Evolutionary conservation across 1,139 yeast genomes (phyloP).

Genomic region (Candida anutae): DNA sequence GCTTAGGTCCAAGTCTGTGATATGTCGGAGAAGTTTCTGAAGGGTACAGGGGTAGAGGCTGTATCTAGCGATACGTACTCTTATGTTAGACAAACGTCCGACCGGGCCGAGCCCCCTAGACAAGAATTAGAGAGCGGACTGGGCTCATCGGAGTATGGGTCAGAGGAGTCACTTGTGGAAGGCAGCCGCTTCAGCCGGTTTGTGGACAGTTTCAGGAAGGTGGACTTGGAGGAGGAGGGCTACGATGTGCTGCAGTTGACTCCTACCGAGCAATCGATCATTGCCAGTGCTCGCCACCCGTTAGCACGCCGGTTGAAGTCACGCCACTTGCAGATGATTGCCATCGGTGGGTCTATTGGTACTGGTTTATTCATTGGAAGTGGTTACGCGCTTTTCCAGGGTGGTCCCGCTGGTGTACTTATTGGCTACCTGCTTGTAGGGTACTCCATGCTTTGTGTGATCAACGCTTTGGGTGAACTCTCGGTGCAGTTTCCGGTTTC

Average conservation of each 20-base stretch:
- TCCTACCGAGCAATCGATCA: slow-evolving; percentile 28
- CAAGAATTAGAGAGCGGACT: too few species aligned
- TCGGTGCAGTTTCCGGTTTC: slow-evolving; percentile 14
- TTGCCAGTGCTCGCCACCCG: slow-evolving; percentile 20
- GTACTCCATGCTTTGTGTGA: slow-evolving; percentile 13
- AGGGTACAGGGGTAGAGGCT: too few species aligned
- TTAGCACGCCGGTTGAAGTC: slow-evolving; percentile 9
- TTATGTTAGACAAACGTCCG: too few species aligned
- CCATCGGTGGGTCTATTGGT: not conserved
- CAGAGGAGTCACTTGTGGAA: slow-evolving; percentile 4
- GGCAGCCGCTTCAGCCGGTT: slow-evolving; percentile 15
- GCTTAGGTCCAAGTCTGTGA: too few species aligned
- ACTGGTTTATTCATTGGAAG: not conserved
- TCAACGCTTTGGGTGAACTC: slow-evolving; percentile 16
- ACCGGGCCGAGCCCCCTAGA: not conserved
- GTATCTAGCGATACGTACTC: too few species aligned
- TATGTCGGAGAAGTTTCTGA: too few species aligned
- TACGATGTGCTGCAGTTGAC: slow-evolving; percentile 20
- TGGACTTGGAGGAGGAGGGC: slow-evolving; percentile 33
- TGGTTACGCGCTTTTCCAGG: slow-evolving; percentile 2
- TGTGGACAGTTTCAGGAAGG: slow-evolving; percentile 33
- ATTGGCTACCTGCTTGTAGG: slow-evolving; percentile 16
- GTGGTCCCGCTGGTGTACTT: slow-evolving; percentile 20
- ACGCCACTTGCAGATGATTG: slow-evolving; percentile 11
- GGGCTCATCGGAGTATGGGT: too few species aligned